Percentiles rank a stretch among this genome's conserved stretches.
Evolutionary conservation across 2,329 filamentous ascomycete genomes (phyloP).

Genomic region (Epichloe scottii): DNA sequence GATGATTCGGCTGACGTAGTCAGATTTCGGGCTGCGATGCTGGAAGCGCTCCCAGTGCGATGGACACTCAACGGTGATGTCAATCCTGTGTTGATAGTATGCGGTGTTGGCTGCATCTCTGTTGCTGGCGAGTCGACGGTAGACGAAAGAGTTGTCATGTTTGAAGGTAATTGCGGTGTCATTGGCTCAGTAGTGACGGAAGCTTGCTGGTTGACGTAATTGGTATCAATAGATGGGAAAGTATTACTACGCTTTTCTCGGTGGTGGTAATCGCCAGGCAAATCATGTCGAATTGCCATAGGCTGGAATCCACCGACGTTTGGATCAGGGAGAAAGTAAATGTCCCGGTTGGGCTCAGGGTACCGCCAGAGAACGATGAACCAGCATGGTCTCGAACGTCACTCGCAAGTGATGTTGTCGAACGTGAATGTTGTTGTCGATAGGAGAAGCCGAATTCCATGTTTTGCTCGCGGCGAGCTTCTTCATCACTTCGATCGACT

Average conservation of each 20-base stretch:
- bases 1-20: slow-evolving; percentile 35
- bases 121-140: slow-evolving; percentile 39
- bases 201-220: slow-evolving; percentile 33
- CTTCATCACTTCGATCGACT: slow-evolving; percentile 57
- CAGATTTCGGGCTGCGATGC: slow-evolving; percentile 17
- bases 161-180: slow-evolving; percentile 36
- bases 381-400: slow-evolving; percentile 20
- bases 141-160: slow-evolving; percentile 36
- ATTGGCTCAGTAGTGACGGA: slow-evolving; percentile 25
- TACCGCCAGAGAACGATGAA: slow-evolving; percentile 57
- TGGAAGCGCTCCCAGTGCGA: slow-evolving; percentile 23
- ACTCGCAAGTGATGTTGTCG: slow-evolving; percentile 20
- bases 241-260: slow-evolving; percentile 67
- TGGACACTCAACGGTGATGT: slow-evolving; percentile 23
- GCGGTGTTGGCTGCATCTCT: slow-evolving; percentile 29
- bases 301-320: slow-evolving; percentile 51
- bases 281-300: slow-evolving; percentile 21
- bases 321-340: slow-evolving; percentile 67
- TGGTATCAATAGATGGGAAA: slow-evolving; percentile 61
- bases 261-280: slow-evolving; percentile 49
- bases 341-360: slow-evolving; percentile 62
- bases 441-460: slow-evolving; percentile 22
- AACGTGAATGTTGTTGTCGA: slow-evolving; percentile 22
- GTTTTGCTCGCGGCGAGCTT: slow-evolving; percentile 36
- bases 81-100: slow-evolving; percentile 33